Evolutionary conservation across 2,329 filamentous ascomycete species (phyloP).

Genomic region (Talaromyces sp.): DNA sequence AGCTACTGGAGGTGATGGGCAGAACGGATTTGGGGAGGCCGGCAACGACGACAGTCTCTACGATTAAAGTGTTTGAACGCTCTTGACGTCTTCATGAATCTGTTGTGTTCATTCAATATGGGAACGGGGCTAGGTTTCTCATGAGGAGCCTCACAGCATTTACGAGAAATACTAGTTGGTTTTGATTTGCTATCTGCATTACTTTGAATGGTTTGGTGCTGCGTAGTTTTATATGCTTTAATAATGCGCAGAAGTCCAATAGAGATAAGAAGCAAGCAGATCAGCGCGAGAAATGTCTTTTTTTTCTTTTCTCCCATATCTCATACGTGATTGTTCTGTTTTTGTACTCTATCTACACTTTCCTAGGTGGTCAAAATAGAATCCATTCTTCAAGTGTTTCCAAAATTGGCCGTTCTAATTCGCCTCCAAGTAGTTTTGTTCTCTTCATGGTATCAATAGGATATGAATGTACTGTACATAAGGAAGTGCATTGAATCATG

Average conservation of each 20-base stretch:
- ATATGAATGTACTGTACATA: neutral
- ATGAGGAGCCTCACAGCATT: neutral
- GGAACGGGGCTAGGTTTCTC: neutral
- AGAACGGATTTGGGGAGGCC: constrained; percentile 68
- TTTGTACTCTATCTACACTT: constrained; percentile 8
- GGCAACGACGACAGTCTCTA: constrained; percentile 97
- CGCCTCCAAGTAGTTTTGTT: neutral
- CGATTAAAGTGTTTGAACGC: constrained; percentile 55
- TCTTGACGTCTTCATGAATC: neutral
- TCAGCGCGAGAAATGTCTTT: neutral
- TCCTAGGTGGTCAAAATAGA: constrained; percentile 7
- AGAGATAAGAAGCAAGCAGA: constrained; percentile 5
- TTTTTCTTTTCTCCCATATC: constrained; percentile 2
- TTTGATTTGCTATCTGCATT: neutral
- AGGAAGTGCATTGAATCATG: neutral
- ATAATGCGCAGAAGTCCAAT: neutral
- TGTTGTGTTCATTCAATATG: neutral
- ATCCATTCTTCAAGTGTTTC: neutral
- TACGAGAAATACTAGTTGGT: neutral
- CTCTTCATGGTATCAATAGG: neutral
- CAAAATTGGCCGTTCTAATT: neutral
- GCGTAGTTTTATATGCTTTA: neutral
- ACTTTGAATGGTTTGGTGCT: neutral
- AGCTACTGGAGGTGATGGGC: constrained; percentile 46
- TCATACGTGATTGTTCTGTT: constrained; percentile 6